Conservation (phyloP, 345 rosid species). For the Eucalyptus marginata region DNA sequence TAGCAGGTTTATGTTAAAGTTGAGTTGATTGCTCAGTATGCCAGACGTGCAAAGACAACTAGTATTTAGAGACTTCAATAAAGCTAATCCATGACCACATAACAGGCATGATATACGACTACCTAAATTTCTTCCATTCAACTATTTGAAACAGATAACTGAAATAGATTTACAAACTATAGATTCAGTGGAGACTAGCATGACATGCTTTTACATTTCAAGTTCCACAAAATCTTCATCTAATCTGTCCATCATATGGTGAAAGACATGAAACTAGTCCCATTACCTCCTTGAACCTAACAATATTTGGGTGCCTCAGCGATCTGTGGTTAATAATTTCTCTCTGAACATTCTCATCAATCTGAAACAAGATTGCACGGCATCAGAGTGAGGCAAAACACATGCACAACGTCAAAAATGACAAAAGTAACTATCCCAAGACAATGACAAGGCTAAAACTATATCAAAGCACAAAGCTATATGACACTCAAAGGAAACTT, state of each 20-base stretch:
- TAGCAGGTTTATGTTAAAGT: not conserved
- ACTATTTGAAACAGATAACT: not conserved
- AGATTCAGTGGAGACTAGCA: not conserved
- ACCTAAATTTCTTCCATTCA: not conserved
- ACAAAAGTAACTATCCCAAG: not conserved
- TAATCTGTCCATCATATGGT: not conserved
- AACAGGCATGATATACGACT: not conserved
- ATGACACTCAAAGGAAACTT: not conserved
- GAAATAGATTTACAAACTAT: not conserved
- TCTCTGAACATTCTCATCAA: conserved; percentile 93
- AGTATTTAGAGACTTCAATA: not conserved
- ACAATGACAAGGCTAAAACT: not conserved
- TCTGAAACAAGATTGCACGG: conserved; percentile 22
- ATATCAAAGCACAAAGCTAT: not conserved
- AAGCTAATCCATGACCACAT: not conserved
- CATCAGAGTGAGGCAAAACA: not conserved
- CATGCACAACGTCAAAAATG: not conserved
- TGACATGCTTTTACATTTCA: not conserved
- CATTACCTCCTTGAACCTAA: conserved; percentile 86
- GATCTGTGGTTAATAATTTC: conserved; percentile 92
- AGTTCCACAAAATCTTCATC: not conserved
- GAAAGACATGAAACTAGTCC: not conserved
- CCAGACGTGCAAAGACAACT: not conserved
- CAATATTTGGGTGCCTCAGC: conserved; percentile 82
- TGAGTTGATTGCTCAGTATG: not conserved